Conservation (phyloP, 2,329 filamentous ascomycete genomes). For the Aspergillus arachidicola region DNA sequence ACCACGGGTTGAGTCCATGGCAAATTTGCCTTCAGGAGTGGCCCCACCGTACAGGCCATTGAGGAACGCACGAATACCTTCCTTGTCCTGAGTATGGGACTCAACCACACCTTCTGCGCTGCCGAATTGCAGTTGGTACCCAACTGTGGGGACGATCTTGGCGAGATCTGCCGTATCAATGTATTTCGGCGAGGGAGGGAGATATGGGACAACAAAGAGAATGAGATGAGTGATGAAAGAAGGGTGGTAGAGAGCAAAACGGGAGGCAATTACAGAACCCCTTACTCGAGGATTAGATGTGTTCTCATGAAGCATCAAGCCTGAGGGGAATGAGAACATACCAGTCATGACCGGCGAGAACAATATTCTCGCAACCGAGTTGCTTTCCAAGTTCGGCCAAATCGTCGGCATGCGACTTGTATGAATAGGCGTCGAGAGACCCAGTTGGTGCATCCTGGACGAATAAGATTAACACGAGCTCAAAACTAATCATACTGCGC, state of each 20-base stretch:
- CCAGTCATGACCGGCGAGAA: constrained; percentile 12
- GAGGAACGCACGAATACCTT: constrained; percentile 6
- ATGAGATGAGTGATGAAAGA: constrained; percentile 9
- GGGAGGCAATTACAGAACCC: constrained; percentile 10
- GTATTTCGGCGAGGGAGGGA: constrained; percentile 6
- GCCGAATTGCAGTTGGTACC: constrained; percentile 10
- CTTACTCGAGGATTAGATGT: not conserved
- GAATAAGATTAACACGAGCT: not conserved
- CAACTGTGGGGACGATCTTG: constrained; percentile 1
- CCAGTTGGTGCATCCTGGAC: constrained; percentile 9
- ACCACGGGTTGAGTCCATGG: constrained; percentile 2
- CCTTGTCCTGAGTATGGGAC: constrained; percentile 6
- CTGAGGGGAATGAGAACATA: not conserved
- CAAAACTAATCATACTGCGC: not conserved
- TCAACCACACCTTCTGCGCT: constrained; percentile 8
- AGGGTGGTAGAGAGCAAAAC: constrained; percentile 6
- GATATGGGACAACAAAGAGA: constrained; percentile 9
- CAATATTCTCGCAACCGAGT: constrained; percentile 7
- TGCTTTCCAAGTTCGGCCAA: constrained; percentile 7
- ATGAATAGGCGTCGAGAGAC: constrained; percentile 5
- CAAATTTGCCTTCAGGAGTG: constrained; percentile 8
- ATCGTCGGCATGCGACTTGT: constrained; percentile 9
- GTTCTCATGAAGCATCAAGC: no score
- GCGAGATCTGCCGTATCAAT: not conserved
- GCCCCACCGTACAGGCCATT: constrained; percentile 10